Evolutionary conservation across 306 rosid genomes (phyloP).

Genomic region (Canavalia ensiformis): DNA sequence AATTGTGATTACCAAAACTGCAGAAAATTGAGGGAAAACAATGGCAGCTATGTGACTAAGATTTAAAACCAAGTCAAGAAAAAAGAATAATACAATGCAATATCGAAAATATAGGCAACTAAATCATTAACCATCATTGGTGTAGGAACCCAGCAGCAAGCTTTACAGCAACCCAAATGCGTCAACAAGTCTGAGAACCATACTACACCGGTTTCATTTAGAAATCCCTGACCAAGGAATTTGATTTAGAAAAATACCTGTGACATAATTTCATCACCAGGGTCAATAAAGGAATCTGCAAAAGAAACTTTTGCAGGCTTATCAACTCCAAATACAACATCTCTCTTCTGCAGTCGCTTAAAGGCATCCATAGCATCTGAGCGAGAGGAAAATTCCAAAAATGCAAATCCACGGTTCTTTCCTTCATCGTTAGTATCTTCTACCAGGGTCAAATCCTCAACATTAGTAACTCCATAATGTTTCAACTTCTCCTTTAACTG

Average conservation of each 20-base stretch:
- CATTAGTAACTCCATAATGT: conserved; percentile 91
- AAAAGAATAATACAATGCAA: no score
- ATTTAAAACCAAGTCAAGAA: no score
- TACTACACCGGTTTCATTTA: conserved; percentile 7
- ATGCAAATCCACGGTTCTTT: conserved; percentile 94
- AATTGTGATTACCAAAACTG: not conserved
- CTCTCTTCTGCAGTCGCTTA: conserved; percentile 93
- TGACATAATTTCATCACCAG: conserved; percentile 97
- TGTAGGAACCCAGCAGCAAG: conserved; percentile 13
- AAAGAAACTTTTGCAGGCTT: conserved; percentile 98
- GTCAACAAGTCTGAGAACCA: conserved; percentile 31
- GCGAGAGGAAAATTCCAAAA: conserved; percentile 92
- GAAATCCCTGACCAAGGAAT: conserved; percentile 35
- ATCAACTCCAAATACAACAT: conserved; percentile 94
- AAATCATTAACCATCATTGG: not conserved
- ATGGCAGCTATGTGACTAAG: no score
- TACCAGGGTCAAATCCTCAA: conserved; percentile 92
- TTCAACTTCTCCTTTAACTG: conserved; percentile 95
- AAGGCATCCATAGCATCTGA: conserved; percentile 99
- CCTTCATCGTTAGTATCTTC: conserved; percentile 92
- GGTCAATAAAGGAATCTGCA: conserved; percentile 97
- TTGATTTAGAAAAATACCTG: conserved; percentile 72
- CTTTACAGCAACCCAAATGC: conserved; percentile 22
- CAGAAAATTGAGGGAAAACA: not conserved
- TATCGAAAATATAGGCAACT: conserved; percentile 1